Evolutionary conservation across 2,329 filamentous ascomycete species (phyloP).

Genomic region (Ceratocystis ficicola): DNA sequence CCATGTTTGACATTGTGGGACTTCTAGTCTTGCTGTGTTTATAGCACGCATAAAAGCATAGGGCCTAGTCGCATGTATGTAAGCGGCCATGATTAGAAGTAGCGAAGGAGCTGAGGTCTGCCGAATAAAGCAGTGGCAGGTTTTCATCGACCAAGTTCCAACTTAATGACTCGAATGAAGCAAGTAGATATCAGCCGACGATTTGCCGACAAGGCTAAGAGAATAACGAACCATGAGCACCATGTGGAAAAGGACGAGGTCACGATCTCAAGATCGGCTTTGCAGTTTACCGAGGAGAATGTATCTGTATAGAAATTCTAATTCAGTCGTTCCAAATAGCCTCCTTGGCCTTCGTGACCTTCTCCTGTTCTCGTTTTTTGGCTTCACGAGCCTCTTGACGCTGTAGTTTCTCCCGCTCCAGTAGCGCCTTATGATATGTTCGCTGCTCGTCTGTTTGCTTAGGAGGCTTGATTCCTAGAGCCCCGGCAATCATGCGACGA

Average conservation of each 20-base stretch:
- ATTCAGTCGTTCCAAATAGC: conserved; percentile 75
- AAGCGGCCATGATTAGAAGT: background rate
- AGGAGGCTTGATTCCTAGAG: conserved; percentile 67
- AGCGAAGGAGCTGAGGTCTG: background rate
- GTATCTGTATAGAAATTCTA: conserved; percentile 22
- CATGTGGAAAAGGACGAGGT: background rate
- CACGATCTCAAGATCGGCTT: background rate
- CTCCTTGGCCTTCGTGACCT: conserved; percentile 62
- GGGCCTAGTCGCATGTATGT: background rate
- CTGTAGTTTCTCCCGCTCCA: conserved; percentile 72
- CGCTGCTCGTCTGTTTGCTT: conserved; percentile 77
- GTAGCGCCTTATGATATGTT: conserved; percentile 70
- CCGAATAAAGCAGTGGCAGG: background rate
- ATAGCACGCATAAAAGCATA: background rate
- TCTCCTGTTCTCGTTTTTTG: conserved; percentile 46
- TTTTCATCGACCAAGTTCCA: background rate
- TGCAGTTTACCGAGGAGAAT: no score
- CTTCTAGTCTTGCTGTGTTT: background rate
- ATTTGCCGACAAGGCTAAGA: background rate
- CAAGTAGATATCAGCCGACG: background rate
- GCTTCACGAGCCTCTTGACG: conserved; percentile 59
- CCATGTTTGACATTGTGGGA: background rate
- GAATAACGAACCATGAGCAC: background rate
- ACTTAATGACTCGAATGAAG: background rate
- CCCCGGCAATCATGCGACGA: conserved; percentile 76